phyloP scores from a whole-genome alignment of 1,139 yeast genomes.

The Lodderomyces parapsilosis region DNA sequence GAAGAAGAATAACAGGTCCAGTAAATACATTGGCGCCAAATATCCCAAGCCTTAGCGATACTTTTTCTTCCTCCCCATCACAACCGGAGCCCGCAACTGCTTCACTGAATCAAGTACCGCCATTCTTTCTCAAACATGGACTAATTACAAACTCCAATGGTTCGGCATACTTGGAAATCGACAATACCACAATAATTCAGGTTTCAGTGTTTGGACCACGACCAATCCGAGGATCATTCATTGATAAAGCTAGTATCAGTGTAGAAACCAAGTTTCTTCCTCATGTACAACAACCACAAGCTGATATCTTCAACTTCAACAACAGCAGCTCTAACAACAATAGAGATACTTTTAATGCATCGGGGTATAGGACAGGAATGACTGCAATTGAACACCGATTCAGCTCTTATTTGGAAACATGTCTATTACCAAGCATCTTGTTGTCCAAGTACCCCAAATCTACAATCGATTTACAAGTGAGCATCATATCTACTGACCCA shows the following conservation, averaged over 20 bases:
- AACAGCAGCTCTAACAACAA: not conserved
- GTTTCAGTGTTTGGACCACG: conserved; percentile 86
- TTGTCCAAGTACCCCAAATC: conserved; percentile 85
- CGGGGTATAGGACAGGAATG: conserved; percentile 25
- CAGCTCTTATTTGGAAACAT: conserved; percentile 55
- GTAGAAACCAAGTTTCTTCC: conserved; percentile 66
- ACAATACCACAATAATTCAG: conserved; percentile 53
- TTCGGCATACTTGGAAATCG: conserved; percentile 74
- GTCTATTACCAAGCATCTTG: conserved; percentile 60
- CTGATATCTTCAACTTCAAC: conserved; percentile 20
- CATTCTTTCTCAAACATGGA: conserved; percentile 57
- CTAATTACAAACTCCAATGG: conserved; percentile 75
- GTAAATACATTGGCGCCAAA: conserved; percentile 52
- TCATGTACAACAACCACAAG: conserved; percentile 46
- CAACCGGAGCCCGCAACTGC: no score
- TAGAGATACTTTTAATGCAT: conserved; percentile 18
- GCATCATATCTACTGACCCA: conserved; percentile 46
- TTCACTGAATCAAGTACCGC: conserved; percentile 12
- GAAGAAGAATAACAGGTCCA: conserved; percentile 75
- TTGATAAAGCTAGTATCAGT: conserved; percentile 64
- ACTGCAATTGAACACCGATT: conserved; percentile 51
- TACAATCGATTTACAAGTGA: conserved; percentile 76
- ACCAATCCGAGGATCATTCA: conserved; percentile 77
- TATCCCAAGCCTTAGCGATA: conserved; percentile 9
- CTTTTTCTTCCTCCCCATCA: conserved; percentile 6